These are phyloP conservation scores for Lineolata rhizophorae DNA, from an alignment of 495 filamentous ascomycete species.

Conservation along the genomic window DNA sequence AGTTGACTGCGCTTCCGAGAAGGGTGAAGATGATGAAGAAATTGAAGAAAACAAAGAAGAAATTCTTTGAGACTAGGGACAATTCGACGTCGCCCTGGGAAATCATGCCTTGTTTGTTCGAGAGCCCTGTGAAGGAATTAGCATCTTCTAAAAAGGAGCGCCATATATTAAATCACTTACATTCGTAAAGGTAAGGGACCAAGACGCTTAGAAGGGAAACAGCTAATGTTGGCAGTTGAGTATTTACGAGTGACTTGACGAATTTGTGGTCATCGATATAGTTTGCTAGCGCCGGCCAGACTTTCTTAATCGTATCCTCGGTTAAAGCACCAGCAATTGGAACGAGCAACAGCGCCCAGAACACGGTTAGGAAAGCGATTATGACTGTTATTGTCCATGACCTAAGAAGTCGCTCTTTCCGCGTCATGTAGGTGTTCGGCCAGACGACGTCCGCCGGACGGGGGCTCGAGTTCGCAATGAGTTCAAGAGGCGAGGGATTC, in stretches of 20 bases:
- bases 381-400: conserved; percentile 66
- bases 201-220: conserved; percentile 70
- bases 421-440: conserved; percentile 78
- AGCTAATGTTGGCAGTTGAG: conserved; percentile 64
- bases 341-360: conserved; percentile 78
- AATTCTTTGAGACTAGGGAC: conserved; percentile 92
- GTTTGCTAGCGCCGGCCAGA: conserved; percentile 49
- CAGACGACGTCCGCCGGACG: conserved; percentile 79
- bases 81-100: conserved; percentile 90
- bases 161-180: conserved; percentile 19
- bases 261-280: conserved; percentile 42
- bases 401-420: conserved; percentile 44
- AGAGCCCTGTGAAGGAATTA: conserved; percentile 30
- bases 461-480: conserved; percentile 71
- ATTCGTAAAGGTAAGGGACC: conserved; percentile 89
- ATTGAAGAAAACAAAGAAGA: conserved; percentile 99
- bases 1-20: conserved; percentile 59
- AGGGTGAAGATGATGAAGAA: conserved; percentile 89
- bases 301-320: conserved; percentile 48
- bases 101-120: conserved; percentile 78
- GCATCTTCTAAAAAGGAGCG: background rate
- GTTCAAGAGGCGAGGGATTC: conserved; percentile 63
- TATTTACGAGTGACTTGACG: conserved; percentile 55
- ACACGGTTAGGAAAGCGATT: conserved; percentile 58
- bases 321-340: conserved; percentile 58